A percentile compares a stretch with the other conserved stretches of the same genome.
Conservation (phyloP, 1,284 basidiomycete species). For the Ceratobasidium papillatum region DNA sequence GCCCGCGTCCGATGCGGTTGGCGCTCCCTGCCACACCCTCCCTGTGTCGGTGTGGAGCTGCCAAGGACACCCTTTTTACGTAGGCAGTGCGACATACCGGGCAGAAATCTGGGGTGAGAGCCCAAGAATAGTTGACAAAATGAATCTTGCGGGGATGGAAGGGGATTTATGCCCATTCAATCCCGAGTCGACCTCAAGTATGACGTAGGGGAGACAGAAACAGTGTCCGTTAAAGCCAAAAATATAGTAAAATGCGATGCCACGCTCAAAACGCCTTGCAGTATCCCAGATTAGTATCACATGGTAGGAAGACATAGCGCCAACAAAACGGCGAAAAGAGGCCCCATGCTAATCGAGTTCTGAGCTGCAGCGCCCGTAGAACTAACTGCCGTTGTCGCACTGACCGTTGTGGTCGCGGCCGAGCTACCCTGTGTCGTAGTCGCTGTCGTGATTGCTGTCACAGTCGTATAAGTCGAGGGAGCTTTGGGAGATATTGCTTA, state of each 20-base stretch:
- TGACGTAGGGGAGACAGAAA: not conserved
- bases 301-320: not conserved
- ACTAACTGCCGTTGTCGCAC: not conserved
- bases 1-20: not conserved
- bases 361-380: not conserved
- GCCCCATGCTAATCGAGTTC: not conserved
- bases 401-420: not conserved
- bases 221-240: not conserved
- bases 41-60: not conserved
- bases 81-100: not conserved
- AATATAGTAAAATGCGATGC: not conserved
- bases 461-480: not conserved
- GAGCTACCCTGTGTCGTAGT: not conserved
- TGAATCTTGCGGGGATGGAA: not conserved
- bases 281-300: not conserved
- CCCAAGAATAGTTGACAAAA: not conserved
- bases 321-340: not conserved
- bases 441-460: not conserved
- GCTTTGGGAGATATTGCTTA: not conserved
- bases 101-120: not conserved
- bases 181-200: not conserved
- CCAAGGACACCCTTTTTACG: not conserved
- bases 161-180: not conserved
- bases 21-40: not conserved
- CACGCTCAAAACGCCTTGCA: too few species aligned